phyloP scores from a whole-genome alignment of 2,329 filamentous ascomycete species.

The Spiromastix sp. region DNA sequence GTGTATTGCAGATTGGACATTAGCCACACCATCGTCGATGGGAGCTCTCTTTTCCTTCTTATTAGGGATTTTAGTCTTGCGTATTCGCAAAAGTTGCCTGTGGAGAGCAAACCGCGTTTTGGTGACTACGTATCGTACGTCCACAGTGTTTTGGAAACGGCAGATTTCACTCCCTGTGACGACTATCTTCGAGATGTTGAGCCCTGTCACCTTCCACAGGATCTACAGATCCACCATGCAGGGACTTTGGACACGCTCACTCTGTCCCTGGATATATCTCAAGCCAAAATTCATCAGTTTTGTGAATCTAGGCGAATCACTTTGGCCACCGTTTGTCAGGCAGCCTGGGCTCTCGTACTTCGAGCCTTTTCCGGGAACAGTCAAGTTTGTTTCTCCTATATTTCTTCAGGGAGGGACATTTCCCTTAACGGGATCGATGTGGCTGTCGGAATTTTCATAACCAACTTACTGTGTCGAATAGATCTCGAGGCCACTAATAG shows the following conservation, averaged over 20 bases:
- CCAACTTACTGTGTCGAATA: conserved; percentile 15
- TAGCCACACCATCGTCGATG: conserved; percentile 37
- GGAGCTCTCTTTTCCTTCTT: conserved; percentile 34
- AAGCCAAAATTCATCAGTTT: conserved; percentile 18
- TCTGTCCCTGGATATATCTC: conserved; percentile 6
- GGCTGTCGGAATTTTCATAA: conserved; percentile 32
- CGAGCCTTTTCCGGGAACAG: conserved; percentile 36
- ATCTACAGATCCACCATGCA: conserved; percentile 3
- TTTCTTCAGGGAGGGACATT: conserved; percentile 44
- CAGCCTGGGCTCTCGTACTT: conserved; percentile 43
- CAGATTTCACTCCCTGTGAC: conserved; percentile 17
- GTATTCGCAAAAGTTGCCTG: conserved; percentile 17
- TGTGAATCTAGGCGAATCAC: conserved; percentile 23
- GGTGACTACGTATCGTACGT: conserved; percentile 12
- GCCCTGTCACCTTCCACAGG: conserved; percentile 13
- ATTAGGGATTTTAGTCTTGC: conserved; percentile 30
- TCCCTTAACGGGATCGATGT: conserved; percentile 39
- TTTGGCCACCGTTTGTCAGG: conserved; percentile 40
- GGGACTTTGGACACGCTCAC: too few species aligned
- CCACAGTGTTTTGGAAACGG: conserved; percentile 4
- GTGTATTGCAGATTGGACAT: conserved; percentile 34
- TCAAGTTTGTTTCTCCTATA: conserved; percentile 45
- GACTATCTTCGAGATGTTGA: conserved; percentile 15
- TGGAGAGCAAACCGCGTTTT: conserved; percentile 7
- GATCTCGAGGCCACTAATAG: too few species aligned